Conservation (phyloP, 768 basidiomycete genomes). For the Wakefieldia striispora region DNA sequence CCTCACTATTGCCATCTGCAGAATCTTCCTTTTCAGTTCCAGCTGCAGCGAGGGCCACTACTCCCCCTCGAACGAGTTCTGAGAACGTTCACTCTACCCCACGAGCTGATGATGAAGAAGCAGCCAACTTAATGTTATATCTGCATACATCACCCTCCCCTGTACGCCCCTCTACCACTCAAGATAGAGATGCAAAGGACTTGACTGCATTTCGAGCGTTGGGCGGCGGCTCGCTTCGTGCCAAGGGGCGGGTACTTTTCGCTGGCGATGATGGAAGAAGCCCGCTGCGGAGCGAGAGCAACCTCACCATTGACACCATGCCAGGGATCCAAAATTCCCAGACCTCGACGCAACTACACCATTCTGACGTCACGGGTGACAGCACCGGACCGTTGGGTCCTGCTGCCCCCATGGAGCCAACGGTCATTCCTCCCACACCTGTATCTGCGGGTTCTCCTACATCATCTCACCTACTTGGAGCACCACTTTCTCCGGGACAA, state of each 20-base stretch:
- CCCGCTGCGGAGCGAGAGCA: conserved; percentile 28
- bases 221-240: conserved; percentile 47
- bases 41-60: conserved; percentile 25
- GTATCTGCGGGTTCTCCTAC: conserved; percentile 23
- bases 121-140: conserved; percentile 82
- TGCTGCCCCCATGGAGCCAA: conserved; percentile 30
- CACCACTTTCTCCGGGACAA: conserved; percentile 23
- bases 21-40: conserved; percentile 37
- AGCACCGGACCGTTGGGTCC: conserved; percentile 20
- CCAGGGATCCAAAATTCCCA: conserved; percentile 28
- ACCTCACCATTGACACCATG: conserved; percentile 22
- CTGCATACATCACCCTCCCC: conserved; percentile 86
- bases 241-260: conserved; percentile 72
- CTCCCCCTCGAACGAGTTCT: conserved; percentile 33
- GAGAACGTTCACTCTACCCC: conserved; percentile 43
- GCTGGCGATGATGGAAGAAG: conserved; percentile 36
- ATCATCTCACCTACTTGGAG: conserved; percentile 24
- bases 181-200: conserved; percentile 48
- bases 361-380: conserved; percentile 15
- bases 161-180: conserved; percentile 54
- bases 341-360: conserved; percentile 15
- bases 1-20: conserved; percentile 39
- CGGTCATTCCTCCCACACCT: conserved; percentile 35
- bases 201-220: conserved; percentile 55
- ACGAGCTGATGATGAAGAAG: conserved; percentile 70